phyloP scores from a whole-genome alignment of 2,329 filamentous ascomycete genomes.

The Fusarium papillatum region DNA sequence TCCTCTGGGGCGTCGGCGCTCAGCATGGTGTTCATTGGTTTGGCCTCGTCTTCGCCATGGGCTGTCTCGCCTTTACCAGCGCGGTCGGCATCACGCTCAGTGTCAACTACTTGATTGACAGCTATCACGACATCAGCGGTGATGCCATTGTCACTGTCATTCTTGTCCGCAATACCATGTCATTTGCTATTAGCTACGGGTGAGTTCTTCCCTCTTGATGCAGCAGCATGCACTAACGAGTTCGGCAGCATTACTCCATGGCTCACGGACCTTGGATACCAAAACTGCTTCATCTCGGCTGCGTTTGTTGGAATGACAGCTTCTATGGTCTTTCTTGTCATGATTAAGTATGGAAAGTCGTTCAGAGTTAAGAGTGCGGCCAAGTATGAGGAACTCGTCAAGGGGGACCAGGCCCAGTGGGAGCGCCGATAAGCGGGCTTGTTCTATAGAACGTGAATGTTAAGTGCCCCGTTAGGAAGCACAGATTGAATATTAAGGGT shows the following conservation, averaged over 20 bases:
- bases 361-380: conserved; percentile 35
- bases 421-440: background rate
- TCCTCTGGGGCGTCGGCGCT: conserved; percentile 52
- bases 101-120: conserved; percentile 57
- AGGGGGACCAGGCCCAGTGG: conserved; percentile 12
- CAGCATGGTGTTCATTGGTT: conserved; percentile 57
- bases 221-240: conserved; percentile 1
- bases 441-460: background rate
- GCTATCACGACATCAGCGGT: conserved; percentile 55
- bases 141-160: conserved; percentile 57
- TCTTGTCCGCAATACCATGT: conserved; percentile 54
- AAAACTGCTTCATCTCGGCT: conserved; percentile 58
- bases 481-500: background rate
- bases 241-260: conserved; percentile 60
- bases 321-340: conserved; percentile 56
- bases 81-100: conserved; percentile 53
- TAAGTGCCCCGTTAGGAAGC: background rate
- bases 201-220: background rate
- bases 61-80: conserved; percentile 48
- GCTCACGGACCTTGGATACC: conserved; percentile 55
- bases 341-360: conserved; percentile 61
- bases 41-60: conserved; percentile 57
- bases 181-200: conserved; percentile 51
- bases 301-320: conserved; percentile 56
- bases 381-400: conserved; percentile 29